Conservation (phyloP, 768 basidiomycete species). For the Termitomyces titanicus region DNA sequence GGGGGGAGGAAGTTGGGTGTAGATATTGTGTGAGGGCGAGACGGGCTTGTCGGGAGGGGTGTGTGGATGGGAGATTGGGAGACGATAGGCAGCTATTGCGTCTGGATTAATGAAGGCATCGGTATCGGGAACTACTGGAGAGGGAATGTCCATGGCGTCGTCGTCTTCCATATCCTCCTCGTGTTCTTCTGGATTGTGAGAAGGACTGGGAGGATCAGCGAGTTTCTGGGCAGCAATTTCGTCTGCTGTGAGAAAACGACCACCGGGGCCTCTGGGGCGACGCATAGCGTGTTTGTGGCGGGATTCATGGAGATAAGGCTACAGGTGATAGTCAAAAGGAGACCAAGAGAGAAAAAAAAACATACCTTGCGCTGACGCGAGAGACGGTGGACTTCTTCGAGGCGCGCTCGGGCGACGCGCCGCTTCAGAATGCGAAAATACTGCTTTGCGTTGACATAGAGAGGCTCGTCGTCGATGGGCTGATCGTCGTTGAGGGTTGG, state of each 20-base stretch:
- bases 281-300: slow-evolving; percentile 98
- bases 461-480: slow-evolving; percentile 88
- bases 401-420: slow-evolving; percentile 81
- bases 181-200: slow-evolving; percentile 19
- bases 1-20: slow-evolving; percentile 12
- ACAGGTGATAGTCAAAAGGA: neutral
- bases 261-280: slow-evolving; percentile 93
- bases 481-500: slow-evolving; percentile 18
- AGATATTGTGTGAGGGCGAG: slow-evolving; percentile 16
- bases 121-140: slow-evolving; percentile 11
- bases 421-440: slow-evolving; percentile 98
- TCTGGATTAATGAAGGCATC: slow-evolving; percentile 24
- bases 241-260: slow-evolving; percentile 94
- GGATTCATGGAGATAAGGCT: slow-evolving; percentile 99
- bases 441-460: slow-evolving; percentile 99
- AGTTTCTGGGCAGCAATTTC: slow-evolving; percentile 84
- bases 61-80: slow-evolving; percentile 3
- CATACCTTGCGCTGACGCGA: slow-evolving; percentile 88
- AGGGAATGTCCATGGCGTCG: slow-evolving; percentile 27
- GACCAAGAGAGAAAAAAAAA: slow-evolving; percentile 5
- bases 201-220: slow-evolving; percentile 27
- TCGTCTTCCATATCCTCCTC: slow-evolving; percentile 36
- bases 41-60: slow-evolving; percentile 16
- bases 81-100: slow-evolving; percentile 23
- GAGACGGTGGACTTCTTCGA: slow-evolving; percentile 92